Evolutionary conservation across 805 yeast genomes (phyloP), one percentile per base, ranked within the genome.

Genomic region (Candida peoriensis): DNA sequence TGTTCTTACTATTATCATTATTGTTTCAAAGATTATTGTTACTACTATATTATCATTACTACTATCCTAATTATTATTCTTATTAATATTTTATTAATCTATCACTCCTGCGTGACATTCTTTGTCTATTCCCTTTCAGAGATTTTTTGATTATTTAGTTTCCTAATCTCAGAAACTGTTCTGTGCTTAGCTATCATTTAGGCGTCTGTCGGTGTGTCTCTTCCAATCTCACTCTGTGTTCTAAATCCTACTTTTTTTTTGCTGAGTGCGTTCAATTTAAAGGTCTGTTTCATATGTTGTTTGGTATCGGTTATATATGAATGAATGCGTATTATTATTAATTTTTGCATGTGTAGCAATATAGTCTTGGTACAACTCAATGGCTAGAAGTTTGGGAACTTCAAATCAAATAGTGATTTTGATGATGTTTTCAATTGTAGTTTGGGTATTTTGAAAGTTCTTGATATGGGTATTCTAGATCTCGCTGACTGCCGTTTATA

Each of bases 391-490:
- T 34, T 43, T 12, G 48, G 44, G 18, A 44, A 44, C 25, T 29
- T 36, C 25, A 46, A 30, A 14, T 46, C 44, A 26, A 38, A 41
- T 10, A 39, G 36, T 5, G 44, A 37, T 28, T 33, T 33, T 15
- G 39, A n/a, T 14, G n/a, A 36, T 13, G 12, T 16, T 15, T 20
- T 39, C 11, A 25, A 14, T 6, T 27, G 31, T 18, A 33, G 14
- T 23, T 16, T 28, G 3, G 43, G 40, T 10, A 33, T 35, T n/a
- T 32, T 37, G 33, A 36, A 35, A 11, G 23, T 13, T 29, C 38
- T 33, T 4, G 43, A 34, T 24, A 38, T 33, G 9, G 48, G 38
- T 8, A 40, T 38, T 22, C 32, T 29, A 7, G 48, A 38, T 3
- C 37, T 23, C 12, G 24, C 32, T 8, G 39, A 36, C 16, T 1